Evolutionary conservation across 768 basidiomycete species (phyloP).

Genomic region (Kwoniella dendrophila): DNA sequence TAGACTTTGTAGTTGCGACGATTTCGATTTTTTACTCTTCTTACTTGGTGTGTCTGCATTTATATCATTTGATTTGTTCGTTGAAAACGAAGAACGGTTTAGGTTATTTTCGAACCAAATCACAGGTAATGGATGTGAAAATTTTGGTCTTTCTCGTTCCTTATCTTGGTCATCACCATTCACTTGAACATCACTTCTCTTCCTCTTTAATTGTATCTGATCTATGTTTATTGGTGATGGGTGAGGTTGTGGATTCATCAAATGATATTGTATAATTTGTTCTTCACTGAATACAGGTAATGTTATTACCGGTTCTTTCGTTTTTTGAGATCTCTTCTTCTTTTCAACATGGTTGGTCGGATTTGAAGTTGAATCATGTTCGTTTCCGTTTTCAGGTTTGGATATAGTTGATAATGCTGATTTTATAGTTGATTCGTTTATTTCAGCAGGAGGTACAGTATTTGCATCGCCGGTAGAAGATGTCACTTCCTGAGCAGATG

Average conservation of each 20-base stretch:
- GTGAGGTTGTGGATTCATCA: slow-evolving; percentile 14
- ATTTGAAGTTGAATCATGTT: no score
- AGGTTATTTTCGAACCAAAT: slow-evolving; percentile 1
- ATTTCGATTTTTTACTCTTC: no score
- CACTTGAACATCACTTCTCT: background rate
- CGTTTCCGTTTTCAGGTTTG: no score
- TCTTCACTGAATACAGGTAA: slow-evolving; percentile 14
- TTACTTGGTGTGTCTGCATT: no score
- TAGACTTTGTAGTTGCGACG: no score
- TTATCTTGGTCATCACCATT: background rate
- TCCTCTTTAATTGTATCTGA: background rate
- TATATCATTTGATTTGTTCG: background rate
- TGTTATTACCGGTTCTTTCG: background rate
- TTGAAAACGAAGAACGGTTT: background rate
- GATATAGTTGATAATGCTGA: no score
- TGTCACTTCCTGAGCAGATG: background rate
- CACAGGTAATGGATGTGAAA: slow-evolving; percentile 13
- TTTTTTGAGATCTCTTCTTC: background rate
- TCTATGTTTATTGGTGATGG: background rate
- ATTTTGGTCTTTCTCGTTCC: slow-evolving; percentile 11
- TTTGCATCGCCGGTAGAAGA: background rate
- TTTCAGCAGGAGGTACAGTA: background rate
- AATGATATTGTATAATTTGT: slow-evolving; percentile 17
- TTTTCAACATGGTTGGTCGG: no score
- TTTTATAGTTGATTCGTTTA: background rate